These are phyloP conservation scores for Diutina neorugosa DNA, from an alignment of 1,139 yeast species.

Conservation along the genomic window DNA sequence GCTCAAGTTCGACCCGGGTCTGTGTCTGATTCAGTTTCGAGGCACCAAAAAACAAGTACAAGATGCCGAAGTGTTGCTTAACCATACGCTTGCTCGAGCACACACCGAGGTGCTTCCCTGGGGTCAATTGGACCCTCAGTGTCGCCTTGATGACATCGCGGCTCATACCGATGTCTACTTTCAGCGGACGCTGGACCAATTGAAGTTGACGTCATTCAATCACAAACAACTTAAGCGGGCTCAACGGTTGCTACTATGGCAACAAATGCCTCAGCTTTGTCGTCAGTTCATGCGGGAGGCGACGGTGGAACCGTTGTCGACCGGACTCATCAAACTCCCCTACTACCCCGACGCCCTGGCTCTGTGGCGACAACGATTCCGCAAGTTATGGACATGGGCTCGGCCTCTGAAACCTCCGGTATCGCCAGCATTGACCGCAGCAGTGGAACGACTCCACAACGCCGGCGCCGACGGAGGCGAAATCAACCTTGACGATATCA, in stretches of 20 bases:
- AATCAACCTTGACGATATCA: neutral
- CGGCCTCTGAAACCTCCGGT: no score
- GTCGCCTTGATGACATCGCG: neutral
- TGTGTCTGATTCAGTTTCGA: neutral
- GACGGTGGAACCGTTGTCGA: neutral
- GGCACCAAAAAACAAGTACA: neutral
- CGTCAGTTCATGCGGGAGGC: neutral
- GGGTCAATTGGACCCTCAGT: neutral
- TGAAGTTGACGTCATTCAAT: neutral
- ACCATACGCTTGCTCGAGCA: neutral
- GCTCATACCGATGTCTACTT: neutral
- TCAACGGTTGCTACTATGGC: neutral
- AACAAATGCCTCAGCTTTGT: neutral
- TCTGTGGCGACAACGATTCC: neutral
- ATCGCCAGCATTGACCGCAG: neutral
- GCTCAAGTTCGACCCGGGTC: neutral
- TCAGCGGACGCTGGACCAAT: neutral
- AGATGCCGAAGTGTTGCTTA: neutral
- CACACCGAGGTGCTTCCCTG: neutral
- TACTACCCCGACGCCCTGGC: neutral
- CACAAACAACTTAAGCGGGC: neutral
- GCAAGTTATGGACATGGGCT: neutral
- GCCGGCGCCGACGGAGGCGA: neutral
- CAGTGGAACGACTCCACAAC: neutral
- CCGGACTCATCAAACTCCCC: neutral